A percentile compares a stretch with the other conserved stretches of the same genome.
Evolutionary conservation across 768 basidiomycete species (phyloP).

Genomic region (Lactarius psammicola): DNA sequence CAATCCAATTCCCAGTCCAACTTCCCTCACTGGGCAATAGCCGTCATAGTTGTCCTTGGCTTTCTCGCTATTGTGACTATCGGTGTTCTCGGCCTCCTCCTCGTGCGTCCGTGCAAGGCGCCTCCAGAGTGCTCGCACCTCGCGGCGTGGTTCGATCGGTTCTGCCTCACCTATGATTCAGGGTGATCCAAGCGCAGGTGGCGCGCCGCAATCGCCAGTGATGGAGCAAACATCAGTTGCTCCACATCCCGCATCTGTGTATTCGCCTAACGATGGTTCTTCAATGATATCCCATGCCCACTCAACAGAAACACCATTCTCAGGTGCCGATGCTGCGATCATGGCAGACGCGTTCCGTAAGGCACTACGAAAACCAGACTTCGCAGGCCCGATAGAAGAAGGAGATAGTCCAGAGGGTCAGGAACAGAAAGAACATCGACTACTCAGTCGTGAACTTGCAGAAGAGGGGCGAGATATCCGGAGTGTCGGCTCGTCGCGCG

Average conservation of each 20-base stretch:
- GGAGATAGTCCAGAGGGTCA: slow-evolving; percentile 58
- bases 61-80: slow-evolving; percentile 76
- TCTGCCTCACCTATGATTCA: slow-evolving; percentile 84
- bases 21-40: slow-evolving; percentile 91
- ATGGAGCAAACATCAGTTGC: slow-evolving; percentile 38
- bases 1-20: slow-evolving; percentile 43
- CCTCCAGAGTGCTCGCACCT: slow-evolving; percentile 40
- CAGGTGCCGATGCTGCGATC: slow-evolving; percentile 83
- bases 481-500: slow-evolving; percentile 77
- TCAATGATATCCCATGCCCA: slow-evolving; percentile 66
- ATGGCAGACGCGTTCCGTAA: slow-evolving; percentile 92
- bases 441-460: slow-evolving; percentile 73
- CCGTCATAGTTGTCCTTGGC: slow-evolving; percentile 83
- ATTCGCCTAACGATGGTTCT: slow-evolving; percentile 55
- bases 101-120: slow-evolving; percentile 68
- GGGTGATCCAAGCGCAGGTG: slow-evolving; percentile 54
- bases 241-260: slow-evolving; percentile 37
- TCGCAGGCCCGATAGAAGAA: slow-evolving; percentile 72
- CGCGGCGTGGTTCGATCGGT: slow-evolving; percentile 73
- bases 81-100: slow-evolving; percentile 66
- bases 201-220: slow-evolving; percentile 48
- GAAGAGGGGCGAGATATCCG: slow-evolving; percentile 89
- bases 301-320: slow-evolving; percentile 68
- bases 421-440: slow-evolving; percentile 38
- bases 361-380: slow-evolving; percentile 86